Evolutionary conservation across 345 rosid species (phyloP), one percentile per base, ranked within the genome.

Genomic region (Trapa incisa): DNA sequence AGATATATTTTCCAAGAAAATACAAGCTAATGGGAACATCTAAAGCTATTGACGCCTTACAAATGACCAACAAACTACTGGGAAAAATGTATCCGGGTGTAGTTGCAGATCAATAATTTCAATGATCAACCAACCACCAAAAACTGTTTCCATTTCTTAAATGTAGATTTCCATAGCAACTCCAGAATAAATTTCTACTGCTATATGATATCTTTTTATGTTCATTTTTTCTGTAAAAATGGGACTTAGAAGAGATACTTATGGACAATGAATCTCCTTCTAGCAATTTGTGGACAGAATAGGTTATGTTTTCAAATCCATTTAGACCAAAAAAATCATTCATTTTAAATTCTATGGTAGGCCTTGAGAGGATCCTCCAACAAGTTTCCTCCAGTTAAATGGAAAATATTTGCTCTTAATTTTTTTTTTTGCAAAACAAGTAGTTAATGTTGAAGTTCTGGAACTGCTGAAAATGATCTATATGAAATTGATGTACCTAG

Each of bases 401-500:
- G 29, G 29, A 22, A 22, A 22, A 22, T 22, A 22, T 22, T 22
- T 22, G 29, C 29, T 22, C 29, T 22, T 22, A 22, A 22, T 22
- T 22, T 22, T 22, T 0, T 22, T 0, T 22, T 22, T 33, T 54
- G 33, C 10, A 22, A 22, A 54, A 22, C 33, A 22, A 54, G 22
- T 15, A 54, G 56, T 50, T 4, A 16, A 50, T 50, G 48, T 45
- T 45, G 7, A 50, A 50, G 33, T n/a, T n/a, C 4, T 22, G 6
- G 35, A 58, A 12, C 33, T 32, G 2, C 63, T 1, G 38, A 58
- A 35, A 54, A 37, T 50, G 12, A 67, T 32, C 45, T 32, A 58
- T 42, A 9, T n/a, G n/a, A 47, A 29, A 54, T 52, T 66, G 66
- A 60, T 68, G 67, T 88, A 90, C 97, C 99, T 79, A 94, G 86